Conservation (phyloP, 2,329 filamentous ascomycete genomes). For the Leptographium flavum region DNA sequence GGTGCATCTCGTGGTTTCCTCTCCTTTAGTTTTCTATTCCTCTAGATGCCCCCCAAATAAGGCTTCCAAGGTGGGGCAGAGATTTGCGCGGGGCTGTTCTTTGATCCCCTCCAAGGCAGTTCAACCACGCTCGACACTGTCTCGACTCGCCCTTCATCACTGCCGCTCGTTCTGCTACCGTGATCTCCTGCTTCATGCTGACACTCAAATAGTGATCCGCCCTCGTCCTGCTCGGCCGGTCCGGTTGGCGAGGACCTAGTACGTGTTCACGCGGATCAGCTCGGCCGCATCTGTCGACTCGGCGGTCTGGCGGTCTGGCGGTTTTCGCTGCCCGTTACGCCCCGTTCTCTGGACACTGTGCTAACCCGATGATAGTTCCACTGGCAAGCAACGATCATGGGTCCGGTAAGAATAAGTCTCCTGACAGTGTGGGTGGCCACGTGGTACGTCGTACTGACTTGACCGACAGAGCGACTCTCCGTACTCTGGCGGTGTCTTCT, state of each 20-base stretch:
- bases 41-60: constrained; percentile 8
- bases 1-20: neutral
- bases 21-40: neutral
- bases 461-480: constrained; percentile 83
- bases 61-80: constrained; percentile 11
- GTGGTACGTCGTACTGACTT: neutral
- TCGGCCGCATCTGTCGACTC: neutral
- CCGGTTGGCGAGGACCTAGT: constrained; percentile 96
- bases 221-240: constrained; percentile 95
- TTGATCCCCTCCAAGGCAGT: constrained; percentile 3
- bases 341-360: neutral
- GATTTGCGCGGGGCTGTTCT: neutral
- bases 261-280: too few relatives aligned
- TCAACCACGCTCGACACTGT: constrained; percentile 9
- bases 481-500: constrained; percentile 97
- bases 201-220: constrained; percentile 60
- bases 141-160: too few relatives aligned
- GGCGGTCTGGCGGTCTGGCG: too few relatives aligned
- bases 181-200: constrained; percentile 12
- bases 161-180: too few relatives aligned
- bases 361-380: constrained; percentile 56
- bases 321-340: neutral
- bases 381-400: constrained; percentile 99
- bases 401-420: constrained; percentile 56
- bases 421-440: neutral